These are phyloP conservation scores for Colletotrichum sp. DNA, from an alignment of 2,329 filamentous ascomycete species.

Conservation along the genomic window DNA sequence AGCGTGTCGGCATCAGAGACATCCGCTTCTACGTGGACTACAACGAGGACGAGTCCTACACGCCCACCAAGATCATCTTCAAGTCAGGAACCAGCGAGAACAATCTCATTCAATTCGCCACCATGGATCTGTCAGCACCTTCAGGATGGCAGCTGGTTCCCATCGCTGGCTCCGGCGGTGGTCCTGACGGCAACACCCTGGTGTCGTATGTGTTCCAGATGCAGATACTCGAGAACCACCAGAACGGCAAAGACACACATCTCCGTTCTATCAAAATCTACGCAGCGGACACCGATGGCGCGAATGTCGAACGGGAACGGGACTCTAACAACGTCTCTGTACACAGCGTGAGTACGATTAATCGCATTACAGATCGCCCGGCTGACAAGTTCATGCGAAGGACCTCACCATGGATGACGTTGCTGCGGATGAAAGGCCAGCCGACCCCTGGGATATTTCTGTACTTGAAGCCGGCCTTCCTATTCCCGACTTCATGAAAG, in stretches of 20 bases:
- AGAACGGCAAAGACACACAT: slow-evolving; percentile 99
- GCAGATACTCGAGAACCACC: slow-evolving; percentile 92
- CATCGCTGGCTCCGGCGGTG: slow-evolving; percentile 57
- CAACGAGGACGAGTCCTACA: slow-evolving; percentile 92
- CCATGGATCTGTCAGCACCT: slow-evolving; percentile 78
- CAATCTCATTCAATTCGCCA: slow-evolving; percentile 86
- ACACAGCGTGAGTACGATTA: neutral
- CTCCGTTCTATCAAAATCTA: slow-evolving; percentile 91
- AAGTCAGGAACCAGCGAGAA: slow-evolving; percentile 90
- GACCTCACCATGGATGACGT: neutral
- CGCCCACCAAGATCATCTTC: slow-evolving; percentile 90
- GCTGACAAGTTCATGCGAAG: slow-evolving; percentile 14
- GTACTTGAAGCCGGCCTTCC: slow-evolving; percentile 36
- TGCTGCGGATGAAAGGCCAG: neutral
- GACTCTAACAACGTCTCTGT: slow-evolving; percentile 29
- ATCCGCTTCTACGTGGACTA: slow-evolving; percentile 91
- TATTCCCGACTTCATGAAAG: slow-evolving; percentile 47
- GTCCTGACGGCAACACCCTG: slow-evolving; percentile 73
- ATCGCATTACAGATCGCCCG: neutral
- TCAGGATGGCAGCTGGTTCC: slow-evolving; percentile 91
- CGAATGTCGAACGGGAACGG: slow-evolving; percentile 35
- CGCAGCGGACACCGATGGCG: slow-evolving; percentile 57
- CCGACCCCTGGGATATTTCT: slow-evolving; percentile 28
- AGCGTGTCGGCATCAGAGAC: slow-evolving; percentile 77
- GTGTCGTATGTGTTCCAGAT: slow-evolving; percentile 91